Evolutionary conservation across 768 basidiomycete genomes (phyloP), one percentile per base, ranked within the genome.

Genomic region (Leucosporidium creatinivorum): DNA sequence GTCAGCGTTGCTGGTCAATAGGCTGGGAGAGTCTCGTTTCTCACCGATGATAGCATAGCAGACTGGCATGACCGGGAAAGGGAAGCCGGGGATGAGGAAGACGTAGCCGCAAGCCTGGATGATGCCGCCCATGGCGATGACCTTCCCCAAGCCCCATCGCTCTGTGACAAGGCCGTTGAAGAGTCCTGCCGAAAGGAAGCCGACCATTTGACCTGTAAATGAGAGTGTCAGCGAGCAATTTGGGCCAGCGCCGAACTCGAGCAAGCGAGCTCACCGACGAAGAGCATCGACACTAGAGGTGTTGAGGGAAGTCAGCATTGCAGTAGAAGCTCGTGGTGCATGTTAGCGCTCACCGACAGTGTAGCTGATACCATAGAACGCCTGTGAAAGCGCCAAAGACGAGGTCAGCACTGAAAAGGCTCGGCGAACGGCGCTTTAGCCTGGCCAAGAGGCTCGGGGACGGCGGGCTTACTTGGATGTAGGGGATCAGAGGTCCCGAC

Each of bases 81-180:
- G 62, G 52, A 73, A 67, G 0, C 55, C 71, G 4, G 71, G 65
- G 30, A 73, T 63, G 33, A 73, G 62, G 19, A 73, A 31, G 1
- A 59, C 39, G 63, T 69, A 69, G 6, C 65, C 71, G 18, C 50
- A 18, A 4, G 61, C 63, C 39, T 73, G 71, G 13, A 67, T 21
- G 5, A 52, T 36, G 0, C 62, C 60, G 21, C 71, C 71, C 13
- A 62, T 10, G 0, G 50, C 60, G 51, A 69, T 69, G n/a, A 54
- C 49, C 48, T 67, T 69, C 12, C 67, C 67, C 18, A 73, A 31
- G 0, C 71, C 71, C 25, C 50, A 33, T 13, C 50, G 33, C 0
- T 49, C n/a, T 1, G 56, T 58, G 3, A 69, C 36, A 19, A 18
- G 56, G 1, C 44, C 25, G 47, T 47, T 58, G 9, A 39, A 33